A percentile compares a stretch with the other conserved stretches of the same genome.
Evolutionary conservation across 1,284 basidiomycete species (phyloP).

Genomic region (Anthracocystis setariae): DNA sequence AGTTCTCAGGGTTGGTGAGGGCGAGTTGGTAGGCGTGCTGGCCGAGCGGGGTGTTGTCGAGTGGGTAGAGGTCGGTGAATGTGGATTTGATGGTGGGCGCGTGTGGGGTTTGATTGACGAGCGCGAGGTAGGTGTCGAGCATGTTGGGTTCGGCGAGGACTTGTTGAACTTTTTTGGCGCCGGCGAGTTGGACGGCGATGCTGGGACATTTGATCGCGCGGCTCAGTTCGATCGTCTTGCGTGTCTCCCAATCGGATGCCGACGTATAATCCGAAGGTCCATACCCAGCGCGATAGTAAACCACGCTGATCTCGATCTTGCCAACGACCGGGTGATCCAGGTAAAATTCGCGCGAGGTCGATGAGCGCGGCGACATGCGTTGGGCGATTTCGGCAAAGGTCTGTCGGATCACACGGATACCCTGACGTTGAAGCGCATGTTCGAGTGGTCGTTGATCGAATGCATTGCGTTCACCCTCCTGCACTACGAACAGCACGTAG

Average conservation of each 20-base stretch:
- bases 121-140: constrained; percentile 75
- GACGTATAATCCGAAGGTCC: constrained; percentile 82
- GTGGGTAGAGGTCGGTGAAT: constrained; percentile 59
- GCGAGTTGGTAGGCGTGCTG: constrained; percentile 73
- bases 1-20: constrained; percentile 71
- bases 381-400: constrained; percentile 50
- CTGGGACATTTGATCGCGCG: constrained; percentile 91
- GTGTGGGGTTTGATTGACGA: neutral
- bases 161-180: constrained; percentile 95
- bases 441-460: constrained; percentile 93
- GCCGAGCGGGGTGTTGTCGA: constrained; percentile 69
- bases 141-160: constrained; percentile 80
- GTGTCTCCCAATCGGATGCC: constrained; percentile 75
- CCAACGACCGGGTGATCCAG: constrained; percentile 34
- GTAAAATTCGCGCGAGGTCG: constrained; percentile 5
- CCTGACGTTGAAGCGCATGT: constrained; percentile 79
- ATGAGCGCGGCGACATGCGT: constrained; percentile 8
- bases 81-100: constrained; percentile 26
- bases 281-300: constrained; percentile 91
- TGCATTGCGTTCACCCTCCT: constrained; percentile 89
- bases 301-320: constrained; percentile 77
- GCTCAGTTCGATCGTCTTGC: constrained; percentile 80
- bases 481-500: constrained; percentile 85
- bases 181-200: constrained; percentile 89
- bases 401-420: constrained; percentile 48